A percentile compares a stretch with the other conserved stretches of the same genome.
phyloP scores from a whole-genome alignment of 1,284 basidiomycete genomes.

The Boletus chippewaensis region DNA sequence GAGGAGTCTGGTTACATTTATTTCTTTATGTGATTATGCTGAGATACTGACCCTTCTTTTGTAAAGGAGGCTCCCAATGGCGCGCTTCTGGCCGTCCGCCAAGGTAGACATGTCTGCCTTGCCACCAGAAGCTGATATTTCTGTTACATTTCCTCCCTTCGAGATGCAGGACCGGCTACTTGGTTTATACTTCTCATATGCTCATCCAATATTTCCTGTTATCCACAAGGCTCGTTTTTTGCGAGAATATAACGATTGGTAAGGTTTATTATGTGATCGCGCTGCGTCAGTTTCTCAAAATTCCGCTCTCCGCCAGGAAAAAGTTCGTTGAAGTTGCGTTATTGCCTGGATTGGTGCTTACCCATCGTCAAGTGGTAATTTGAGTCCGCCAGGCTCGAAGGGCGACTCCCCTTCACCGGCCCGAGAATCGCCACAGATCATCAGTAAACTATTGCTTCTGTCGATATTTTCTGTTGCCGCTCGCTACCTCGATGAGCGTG shows the following conservation, averaged over 20 bases:
- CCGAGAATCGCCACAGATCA: slow-evolving; percentile 50
- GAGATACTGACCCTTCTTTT: background rate
- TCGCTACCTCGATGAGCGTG: slow-evolving; percentile 53
- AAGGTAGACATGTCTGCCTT: slow-evolving; percentile 33
- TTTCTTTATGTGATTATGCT: slow-evolving; percentile 1
- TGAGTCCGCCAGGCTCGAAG: slow-evolving; percentile 12
- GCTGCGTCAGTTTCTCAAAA: slow-evolving; percentile 2
- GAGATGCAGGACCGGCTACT: slow-evolving; percentile 62
- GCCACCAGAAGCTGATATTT: slow-evolving; percentile 39
- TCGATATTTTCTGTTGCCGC: slow-evolving; percentile 76
- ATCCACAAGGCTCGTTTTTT: slow-evolving; percentile 69
- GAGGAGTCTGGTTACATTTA: slow-evolving; percentile 61
- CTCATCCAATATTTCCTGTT: slow-evolving; percentile 73
- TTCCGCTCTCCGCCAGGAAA: slow-evolving; percentile 29
- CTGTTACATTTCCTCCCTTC: slow-evolving; percentile 48
- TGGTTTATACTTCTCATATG: slow-evolving; percentile 72
- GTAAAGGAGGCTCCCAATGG: slow-evolving; percentile 67
- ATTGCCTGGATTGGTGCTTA: slow-evolving; percentile 9
- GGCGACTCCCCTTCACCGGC: slow-evolving; percentile 27
- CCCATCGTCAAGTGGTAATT: slow-evolving; percentile 10
- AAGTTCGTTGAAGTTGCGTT: slow-evolving; percentile 21
- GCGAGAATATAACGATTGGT: slow-evolving; percentile 56
- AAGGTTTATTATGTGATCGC: slow-evolving; percentile 17
- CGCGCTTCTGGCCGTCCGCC: slow-evolving; percentile 63
- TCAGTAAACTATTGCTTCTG: slow-evolving; percentile 66